Conservation (phyloP, 2,329 filamentous ascomycete genomes). For the Fusarium anthophilum region DNA sequence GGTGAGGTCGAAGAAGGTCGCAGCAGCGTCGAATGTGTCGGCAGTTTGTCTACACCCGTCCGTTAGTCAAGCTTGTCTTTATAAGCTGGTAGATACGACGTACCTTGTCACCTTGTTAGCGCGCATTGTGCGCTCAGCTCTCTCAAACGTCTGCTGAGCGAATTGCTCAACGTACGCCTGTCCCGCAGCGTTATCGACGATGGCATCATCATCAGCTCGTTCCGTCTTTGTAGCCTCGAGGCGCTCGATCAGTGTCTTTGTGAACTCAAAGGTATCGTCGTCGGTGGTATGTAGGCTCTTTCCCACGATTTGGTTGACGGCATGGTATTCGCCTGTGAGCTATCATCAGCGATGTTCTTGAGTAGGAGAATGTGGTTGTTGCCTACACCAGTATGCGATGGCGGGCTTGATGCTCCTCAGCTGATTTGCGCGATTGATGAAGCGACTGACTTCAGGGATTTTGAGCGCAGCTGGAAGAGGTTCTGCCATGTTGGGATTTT, state of each 20-base stretch:
- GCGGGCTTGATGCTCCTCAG: slow-evolving; percentile 87
- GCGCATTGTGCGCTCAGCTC: slow-evolving; percentile 83
- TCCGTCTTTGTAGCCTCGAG: slow-evolving; percentile 72
- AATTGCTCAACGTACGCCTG: slow-evolving; percentile 96
- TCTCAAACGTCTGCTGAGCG: slow-evolving; percentile 84
- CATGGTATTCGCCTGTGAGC: slow-evolving; percentile 82
- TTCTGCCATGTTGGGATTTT: slow-evolving; percentile 68
- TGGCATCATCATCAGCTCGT: slow-evolving; percentile 80
- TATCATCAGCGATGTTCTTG: neutral
- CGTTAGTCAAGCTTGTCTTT: neutral
- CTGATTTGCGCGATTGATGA: slow-evolving; percentile 84
- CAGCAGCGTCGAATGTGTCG: slow-evolving; percentile 91
- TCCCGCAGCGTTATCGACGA: slow-evolving; percentile 84
- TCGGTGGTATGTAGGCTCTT: slow-evolving; percentile 82
- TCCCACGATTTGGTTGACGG: slow-evolving; percentile 88
- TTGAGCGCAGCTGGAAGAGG: slow-evolving; percentile 65
- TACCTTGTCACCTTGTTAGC: slow-evolving; percentile 86
- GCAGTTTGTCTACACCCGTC: slow-evolving; percentile 77
- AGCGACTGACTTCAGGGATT: slow-evolving; percentile 83
- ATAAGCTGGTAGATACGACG: neutral
- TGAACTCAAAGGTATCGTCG: slow-evolving; percentile 82
- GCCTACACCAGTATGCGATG: slow-evolving; percentile 93
- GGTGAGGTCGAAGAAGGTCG: slow-evolving; percentile 89
- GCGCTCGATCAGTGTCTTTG: slow-evolving; percentile 87
- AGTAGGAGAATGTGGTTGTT: neutral